Evolutionary conservation across 2,329 filamentous ascomycete genomes (phyloP), one percentile per base, ranked within the genome.

Genomic region (Xylaria sp.): DNA sequence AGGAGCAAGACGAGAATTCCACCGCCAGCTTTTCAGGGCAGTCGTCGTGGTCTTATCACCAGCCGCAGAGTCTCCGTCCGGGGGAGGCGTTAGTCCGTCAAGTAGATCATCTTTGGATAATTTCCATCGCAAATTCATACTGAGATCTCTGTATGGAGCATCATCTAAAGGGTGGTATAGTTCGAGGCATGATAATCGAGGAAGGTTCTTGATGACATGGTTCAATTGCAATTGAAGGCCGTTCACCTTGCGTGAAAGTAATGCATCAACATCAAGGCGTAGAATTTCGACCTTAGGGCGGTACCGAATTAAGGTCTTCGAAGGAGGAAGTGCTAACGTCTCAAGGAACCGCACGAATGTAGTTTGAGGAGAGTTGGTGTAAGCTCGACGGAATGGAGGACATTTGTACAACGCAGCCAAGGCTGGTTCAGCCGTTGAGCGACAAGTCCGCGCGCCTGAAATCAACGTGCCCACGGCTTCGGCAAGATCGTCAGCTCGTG

Each of bases 91-190:
- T 7, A 97, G 81, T 0, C 88, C 85, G 2, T 86, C 79, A 68
- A 97, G 91, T 0, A 97, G 79, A 4, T 85, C 81, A 6, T 83
- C 78, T 41, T 69, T 66, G 9, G 12, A 86, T 75, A 96, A 94
- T 18, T 84, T 84, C 91, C 92, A 97, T 69, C 87, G 89, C 28
- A 90, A 78, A 57, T 82, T 84, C 32, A 82, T 81, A 57, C 86
- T 83, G 5, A 90, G 81, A 41, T 83, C 78, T 46, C 91, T 83
- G 76, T 90, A 93, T 0, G 91, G 91, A 1, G 90, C 84, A 69
- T 87, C 81, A 74, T 97, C 92, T 57, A 87, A 83, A 12, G 85
- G 86, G 72, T 94, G 91, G 70, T 90, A 90, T 18, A 97, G 84
- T 65, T 93, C 88, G 36, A 97, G 80, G 57, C 90, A 86, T 60